Percentiles rank a stretch among this genome's conserved stretches.
phyloP scores from a whole-genome alignment of 371 early-diverging fungal genomes.

The Mortierella sp. region DNA sequence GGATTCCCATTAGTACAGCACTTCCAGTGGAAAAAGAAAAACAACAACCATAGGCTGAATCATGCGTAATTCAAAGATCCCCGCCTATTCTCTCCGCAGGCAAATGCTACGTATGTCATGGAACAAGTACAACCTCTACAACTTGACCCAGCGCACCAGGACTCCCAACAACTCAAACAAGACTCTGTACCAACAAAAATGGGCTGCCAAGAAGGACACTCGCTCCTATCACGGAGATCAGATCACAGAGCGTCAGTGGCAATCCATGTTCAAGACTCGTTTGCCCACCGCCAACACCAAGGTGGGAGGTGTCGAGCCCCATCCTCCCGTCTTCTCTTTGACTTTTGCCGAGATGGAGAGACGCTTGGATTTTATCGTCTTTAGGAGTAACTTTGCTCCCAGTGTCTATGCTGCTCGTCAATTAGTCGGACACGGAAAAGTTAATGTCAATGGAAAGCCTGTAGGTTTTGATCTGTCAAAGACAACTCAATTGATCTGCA shows the following conservation, averaged over 20 bases:
- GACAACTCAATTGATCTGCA: too few relatives aligned
- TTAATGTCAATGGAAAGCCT: constrained; percentile 91
- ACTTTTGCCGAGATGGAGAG: constrained; percentile 93
- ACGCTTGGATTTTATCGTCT: constrained; percentile 92
- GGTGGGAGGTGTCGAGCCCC: constrained; percentile 60
- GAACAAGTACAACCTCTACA: constrained; percentile 92
- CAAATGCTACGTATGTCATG: constrained; percentile 93
- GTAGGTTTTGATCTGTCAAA: constrained; percentile 58
- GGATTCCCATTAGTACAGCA: background rate
- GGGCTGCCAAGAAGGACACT: constrained; percentile 93
- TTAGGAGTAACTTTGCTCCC: constrained; percentile 91
- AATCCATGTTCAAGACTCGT: constrained; percentile 76
- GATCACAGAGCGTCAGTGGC: constrained; percentile 89
- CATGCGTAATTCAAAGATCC: constrained; percentile 61
- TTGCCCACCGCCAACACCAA: constrained; percentile 79
- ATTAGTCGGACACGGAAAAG: constrained; percentile 88
- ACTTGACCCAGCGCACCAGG: constrained; percentile 76
- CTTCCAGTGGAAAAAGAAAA: background rate
- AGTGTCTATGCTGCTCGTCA: constrained; percentile 89
- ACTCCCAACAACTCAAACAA: constrained; percentile 71
- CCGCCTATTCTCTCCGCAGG: constrained; percentile 71
- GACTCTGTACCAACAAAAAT: constrained; percentile 94
- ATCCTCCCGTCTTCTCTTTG: constrained; percentile 86
- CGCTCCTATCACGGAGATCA: constrained; percentile 94
- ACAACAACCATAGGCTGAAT: too few relatives aligned